Conservation (phyloP, 2,329 filamentous ascomycete genomes). For the Aspergillus tubingensis region DNA sequence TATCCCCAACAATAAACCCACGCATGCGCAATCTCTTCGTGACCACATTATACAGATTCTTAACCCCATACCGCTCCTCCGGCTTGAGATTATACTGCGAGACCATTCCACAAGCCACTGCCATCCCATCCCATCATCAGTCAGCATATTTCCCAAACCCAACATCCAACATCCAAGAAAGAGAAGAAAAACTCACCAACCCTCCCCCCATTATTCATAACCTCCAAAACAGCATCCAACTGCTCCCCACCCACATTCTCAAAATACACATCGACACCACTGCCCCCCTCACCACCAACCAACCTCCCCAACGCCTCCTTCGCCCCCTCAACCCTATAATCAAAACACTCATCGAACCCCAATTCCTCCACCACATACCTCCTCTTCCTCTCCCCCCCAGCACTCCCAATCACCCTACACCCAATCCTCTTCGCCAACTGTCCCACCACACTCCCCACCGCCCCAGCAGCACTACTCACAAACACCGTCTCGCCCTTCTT, state of each 20-base stretch:
- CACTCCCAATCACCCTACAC: constrained; percentile 75
- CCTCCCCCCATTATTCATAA: constrained; percentile 63
- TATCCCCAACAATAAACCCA: constrained; percentile 73
- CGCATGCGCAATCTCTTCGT: constrained; percentile 66
- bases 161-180: neutral
- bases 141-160: neutral
- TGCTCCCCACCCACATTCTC: constrained; percentile 79
- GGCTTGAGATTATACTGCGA: constrained; percentile 67
- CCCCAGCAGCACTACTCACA: constrained; percentile 75
- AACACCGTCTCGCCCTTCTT: constrained; percentile 81
- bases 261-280: constrained; percentile 81
- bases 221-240: constrained; percentile 65
- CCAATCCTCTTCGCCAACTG: constrained; percentile 82
- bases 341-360: constrained; percentile 73
- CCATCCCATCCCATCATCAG: constrained; percentile 42
- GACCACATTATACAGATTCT: constrained; percentile 65
- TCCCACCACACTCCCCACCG: constrained; percentile 81
- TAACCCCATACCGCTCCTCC: constrained; percentile 65
- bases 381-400: constrained; percentile 77
- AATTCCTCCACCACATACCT: constrained; percentile 71
- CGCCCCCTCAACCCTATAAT: constrained; percentile 82
- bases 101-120: constrained; percentile 69
- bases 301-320: constrained; percentile 67
- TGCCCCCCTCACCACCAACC: constrained; percentile 52
- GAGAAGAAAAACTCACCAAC: neutral